Percentiles rank a stretch among this genome's conserved stretches.
These are phyloP conservation scores for Trypanosomatidae sp. DNA, from an alignment of 208 protist genomes.

Conservation along the genomic window DNA sequence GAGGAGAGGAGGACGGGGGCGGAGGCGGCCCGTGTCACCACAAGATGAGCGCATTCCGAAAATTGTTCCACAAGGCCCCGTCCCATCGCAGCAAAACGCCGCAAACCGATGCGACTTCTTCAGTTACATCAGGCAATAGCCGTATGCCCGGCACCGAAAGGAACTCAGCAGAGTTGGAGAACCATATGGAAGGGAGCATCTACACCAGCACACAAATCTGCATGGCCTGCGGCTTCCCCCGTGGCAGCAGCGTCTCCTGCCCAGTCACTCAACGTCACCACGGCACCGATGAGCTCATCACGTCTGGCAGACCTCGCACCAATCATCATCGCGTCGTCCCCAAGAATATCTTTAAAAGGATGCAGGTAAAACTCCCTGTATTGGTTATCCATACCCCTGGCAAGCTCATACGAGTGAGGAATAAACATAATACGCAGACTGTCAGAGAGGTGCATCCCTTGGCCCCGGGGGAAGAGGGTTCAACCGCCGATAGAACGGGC, in stretches of 20 bases:
- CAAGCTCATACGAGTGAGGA: constrained; percentile 8
- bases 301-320: not conserved
- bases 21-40: not conserved
- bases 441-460: constrained; percentile 3
- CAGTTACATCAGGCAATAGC: not conserved
- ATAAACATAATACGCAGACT: not conserved
- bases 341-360: constrained; percentile 11
- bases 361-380: constrained; percentile 18
- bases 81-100: constrained; percentile 7
- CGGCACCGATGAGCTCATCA: constrained; percentile 40
- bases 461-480: not conserved
- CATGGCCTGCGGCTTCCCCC: constrained; percentile 33
- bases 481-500: not conserved
- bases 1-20: no score
- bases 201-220: constrained; percentile 39
- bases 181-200: constrained; percentile 49
- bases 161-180: constrained; percentile 29
- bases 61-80: constrained; percentile 18
- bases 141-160: not conserved
- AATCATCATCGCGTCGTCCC: constrained; percentile 9
- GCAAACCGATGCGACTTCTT: constrained; percentile 2
- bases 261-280: constrained; percentile 46
- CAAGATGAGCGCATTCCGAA: constrained; percentile 13
- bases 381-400: not conserved
- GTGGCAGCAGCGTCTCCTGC: constrained; percentile 50